Base-by-base conservation (phyloP, 352 stramenopile species). In the Phytophthora citrophthora region DNA sequence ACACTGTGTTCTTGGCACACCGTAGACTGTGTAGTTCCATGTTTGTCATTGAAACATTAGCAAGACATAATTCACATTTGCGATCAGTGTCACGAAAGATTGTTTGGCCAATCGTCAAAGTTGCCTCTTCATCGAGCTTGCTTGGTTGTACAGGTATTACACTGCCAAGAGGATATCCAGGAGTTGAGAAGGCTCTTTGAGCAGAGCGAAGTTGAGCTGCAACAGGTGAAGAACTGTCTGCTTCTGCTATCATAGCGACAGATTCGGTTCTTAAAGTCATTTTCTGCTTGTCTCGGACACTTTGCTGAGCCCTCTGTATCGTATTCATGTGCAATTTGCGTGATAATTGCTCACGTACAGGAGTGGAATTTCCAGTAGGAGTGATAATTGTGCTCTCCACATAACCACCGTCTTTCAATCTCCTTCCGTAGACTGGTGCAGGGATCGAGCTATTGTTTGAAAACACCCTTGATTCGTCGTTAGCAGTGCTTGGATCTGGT, bases 11-110 rank as follows among this genome's bases (percentile, higher is more conserved):
- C 27, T 73, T 77, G 9, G 56, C 38, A 31, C 79, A 90, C 16
- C 75, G 68, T 23, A 90, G 20, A 24, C 48, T 58, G 45, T 90
- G 81, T 1, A 90, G 50, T 20, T 81, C 68, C 34, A 70, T 57
- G 5, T 75, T 80, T 9, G 46, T 15, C 11, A 16, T 23, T 1
- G 71, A 62, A 10, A 90, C 43, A 20, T 81, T 62, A 12, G 65
- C 45, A 10, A 88, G 54, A 41, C 76, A 86, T 12, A 77, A 61
- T 3, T 45, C 18, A 40, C 76, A 84, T 18, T 29, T 61, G 8
- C 54, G 27, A 27, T n/a, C 10, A 8, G 23, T 7, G 15, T 9
- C 29, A 2, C 13, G 4, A 4, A 27, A 34, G 56, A 26, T 12
- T 29, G n/a, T n/a, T 54, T 10, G 50, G 23, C 54, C 32, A 16